Conservation (phyloP, 1,284 basidiomycete genomes). For the Apiotrichum domesticum region DNA sequence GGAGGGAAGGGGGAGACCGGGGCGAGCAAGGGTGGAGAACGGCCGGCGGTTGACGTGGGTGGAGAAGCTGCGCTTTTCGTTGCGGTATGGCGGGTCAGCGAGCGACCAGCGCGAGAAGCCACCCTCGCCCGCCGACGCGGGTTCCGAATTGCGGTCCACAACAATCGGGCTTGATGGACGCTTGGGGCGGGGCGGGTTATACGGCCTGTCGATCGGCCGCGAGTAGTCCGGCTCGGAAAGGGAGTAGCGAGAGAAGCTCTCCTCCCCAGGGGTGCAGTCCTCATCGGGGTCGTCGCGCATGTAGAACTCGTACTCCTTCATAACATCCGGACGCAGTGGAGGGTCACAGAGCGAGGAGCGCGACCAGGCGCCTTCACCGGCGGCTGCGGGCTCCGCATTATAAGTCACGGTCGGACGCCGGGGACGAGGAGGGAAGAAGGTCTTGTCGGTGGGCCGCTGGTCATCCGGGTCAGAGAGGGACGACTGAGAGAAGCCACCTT, state of each 20-base stretch:
- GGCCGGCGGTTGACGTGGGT: background rate
- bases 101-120: background rate
- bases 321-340: background rate
- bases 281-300: background rate
- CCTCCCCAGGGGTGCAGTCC: constrained; percentile 1
- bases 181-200: background rate
- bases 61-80: background rate
- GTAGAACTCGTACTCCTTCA: background rate
- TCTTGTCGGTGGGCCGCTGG: background rate
- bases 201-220: background rate
- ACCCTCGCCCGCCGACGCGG: background rate
- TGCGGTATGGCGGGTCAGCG: background rate
- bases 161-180: background rate
- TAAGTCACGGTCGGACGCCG: background rate
- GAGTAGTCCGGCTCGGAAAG: constrained; percentile 1
- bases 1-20: background rate
- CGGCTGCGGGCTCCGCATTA: background rate
- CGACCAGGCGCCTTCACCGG: constrained; percentile 1
- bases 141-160: background rate
- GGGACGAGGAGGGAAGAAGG: background rate
- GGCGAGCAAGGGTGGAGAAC: constrained; percentile 1
- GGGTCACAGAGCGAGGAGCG: constrained; percentile 2
- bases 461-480: constrained; percentile 2
- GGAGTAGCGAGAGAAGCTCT: background rate
- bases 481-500: background rate